phyloP scores from a whole-genome alignment of 2,329 filamentous ascomycete species.

The Sclerotinia trifoliorum region DNA sequence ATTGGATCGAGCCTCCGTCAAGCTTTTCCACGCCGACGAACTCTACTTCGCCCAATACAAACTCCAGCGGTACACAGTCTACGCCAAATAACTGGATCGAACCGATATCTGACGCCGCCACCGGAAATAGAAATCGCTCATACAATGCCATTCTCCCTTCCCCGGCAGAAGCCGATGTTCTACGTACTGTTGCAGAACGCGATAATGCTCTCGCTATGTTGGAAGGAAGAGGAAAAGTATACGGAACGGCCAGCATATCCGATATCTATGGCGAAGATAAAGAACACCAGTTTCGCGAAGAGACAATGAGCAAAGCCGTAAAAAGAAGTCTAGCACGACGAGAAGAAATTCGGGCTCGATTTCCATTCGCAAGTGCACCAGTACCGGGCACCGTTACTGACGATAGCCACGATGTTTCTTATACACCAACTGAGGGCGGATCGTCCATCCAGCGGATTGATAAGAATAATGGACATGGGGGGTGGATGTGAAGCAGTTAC shows the following conservation, averaged over 20 bases:
- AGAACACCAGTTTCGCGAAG: neutral
- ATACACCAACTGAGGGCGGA: neutral
- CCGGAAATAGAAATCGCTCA: neutral
- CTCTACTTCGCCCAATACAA: neutral
- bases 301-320: neutral
- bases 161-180: neutral
- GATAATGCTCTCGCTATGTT: conserved; percentile 8
- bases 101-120: neutral
- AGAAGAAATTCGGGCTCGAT: neutral
- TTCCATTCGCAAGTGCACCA: neutral
- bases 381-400: neutral
- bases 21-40: neutral
- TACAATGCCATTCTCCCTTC: neutral
- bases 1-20: conserved; percentile 5
- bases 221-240: neutral
- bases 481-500: neutral
- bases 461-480: neutral
- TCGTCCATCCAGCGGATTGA: neutral
- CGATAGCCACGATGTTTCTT: neutral
- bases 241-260: neutral
- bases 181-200: conserved; percentile 10
- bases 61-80: neutral
- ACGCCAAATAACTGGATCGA: neutral
- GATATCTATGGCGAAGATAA: neutral
- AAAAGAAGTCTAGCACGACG: neutral